Base-by-base conservation (phyloP, 768 basidiomycete genomes). In the Russula lepida region DNA sequence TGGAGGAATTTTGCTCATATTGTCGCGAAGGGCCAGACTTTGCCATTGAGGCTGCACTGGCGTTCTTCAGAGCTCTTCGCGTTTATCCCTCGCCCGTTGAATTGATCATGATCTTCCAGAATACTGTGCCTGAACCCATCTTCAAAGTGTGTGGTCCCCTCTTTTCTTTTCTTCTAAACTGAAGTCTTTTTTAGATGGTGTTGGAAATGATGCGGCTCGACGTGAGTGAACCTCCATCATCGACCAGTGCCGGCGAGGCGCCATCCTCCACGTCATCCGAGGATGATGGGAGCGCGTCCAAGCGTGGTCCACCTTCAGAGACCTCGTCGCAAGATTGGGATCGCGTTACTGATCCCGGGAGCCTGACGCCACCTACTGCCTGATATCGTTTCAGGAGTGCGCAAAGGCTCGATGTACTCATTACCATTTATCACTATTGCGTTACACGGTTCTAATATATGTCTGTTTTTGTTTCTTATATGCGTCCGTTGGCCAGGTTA, bases 21-120 rank as follows among this genome's bases (percentile, higher is more conserved):
- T 59, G 9, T 51, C 56, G 58, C 25, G 27, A 63, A 97, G 95
- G 95, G 39, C 87, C 90, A 46, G 73, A 79, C 28, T 87, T 85
- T 74, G 76, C 87, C 70, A 79, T 98, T 28, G 80, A 85, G 12
- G 86, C 95, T 21, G 95, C 97, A 44, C 73, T 91, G 70, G 83
- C 85, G 44, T 98, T 98, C 82, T 99, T 86, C 81, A 83, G 92
- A 53, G 95, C 93, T 1, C 84, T 98, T 60, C 81, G 88, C 57
- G 93, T 97, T 37, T 99, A 99, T 76, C 97, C 97, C 53, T 84
- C 89, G 32, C 92, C 95, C 0, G 84, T 92, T 33, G 97, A 98
- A 73, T 83, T 98, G 67, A 88, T 99, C 68, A 84, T 88, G 73
- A 95, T 98, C 64, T 95, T 97, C 69, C 86, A 98, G 75, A 88